phyloP scores from a whole-genome alignment of 164 flowering plant genomes.

The Magnolia kwangsiensis region DNA sequence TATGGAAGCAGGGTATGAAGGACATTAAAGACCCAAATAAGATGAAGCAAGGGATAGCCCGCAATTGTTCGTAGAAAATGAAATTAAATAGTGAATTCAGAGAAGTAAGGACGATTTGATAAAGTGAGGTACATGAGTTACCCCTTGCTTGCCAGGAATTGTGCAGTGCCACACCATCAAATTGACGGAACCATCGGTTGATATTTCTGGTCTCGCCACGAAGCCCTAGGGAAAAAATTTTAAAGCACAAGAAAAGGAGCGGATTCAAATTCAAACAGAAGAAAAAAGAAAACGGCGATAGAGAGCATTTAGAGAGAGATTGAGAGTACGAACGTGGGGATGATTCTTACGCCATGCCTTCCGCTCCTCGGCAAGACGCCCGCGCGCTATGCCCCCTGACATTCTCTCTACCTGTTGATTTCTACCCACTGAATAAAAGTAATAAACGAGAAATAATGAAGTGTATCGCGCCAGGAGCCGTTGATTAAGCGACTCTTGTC shows the following conservation, averaged over 20 bases:
- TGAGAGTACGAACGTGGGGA: constrained; percentile 52
- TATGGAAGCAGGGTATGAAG: too few species aligned
- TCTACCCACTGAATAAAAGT: background rate
- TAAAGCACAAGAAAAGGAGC: background rate
- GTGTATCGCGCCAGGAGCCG: too few species aligned
- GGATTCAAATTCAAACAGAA: background rate
- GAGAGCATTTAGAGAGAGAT: background rate
- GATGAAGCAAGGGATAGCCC: too few species aligned
- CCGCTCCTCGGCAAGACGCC: constrained; percentile 76
- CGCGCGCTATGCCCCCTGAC: constrained; percentile 85
- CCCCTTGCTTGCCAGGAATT: constrained; percentile 77
- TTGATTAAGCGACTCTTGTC: too few species aligned
- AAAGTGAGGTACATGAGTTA: constrained; percentile 20
- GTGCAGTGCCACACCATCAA: constrained; percentile 82
- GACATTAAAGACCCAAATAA: too few species aligned
- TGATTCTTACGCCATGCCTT: constrained; percentile 85
- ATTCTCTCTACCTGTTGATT: constrained; percentile 18
- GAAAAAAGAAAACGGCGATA: background rate
- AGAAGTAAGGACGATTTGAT: background rate
- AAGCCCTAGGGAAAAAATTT: constrained; percentile 48
- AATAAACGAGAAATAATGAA: too few species aligned
- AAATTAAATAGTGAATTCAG: background rate
- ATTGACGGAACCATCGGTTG: constrained; percentile 67
- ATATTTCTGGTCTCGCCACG: constrained; percentile 77
- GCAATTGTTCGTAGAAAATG: background rate